phyloP scores from a whole-genome alignment of 208 protist genomes.

The Leishmania tropica region DNA sequence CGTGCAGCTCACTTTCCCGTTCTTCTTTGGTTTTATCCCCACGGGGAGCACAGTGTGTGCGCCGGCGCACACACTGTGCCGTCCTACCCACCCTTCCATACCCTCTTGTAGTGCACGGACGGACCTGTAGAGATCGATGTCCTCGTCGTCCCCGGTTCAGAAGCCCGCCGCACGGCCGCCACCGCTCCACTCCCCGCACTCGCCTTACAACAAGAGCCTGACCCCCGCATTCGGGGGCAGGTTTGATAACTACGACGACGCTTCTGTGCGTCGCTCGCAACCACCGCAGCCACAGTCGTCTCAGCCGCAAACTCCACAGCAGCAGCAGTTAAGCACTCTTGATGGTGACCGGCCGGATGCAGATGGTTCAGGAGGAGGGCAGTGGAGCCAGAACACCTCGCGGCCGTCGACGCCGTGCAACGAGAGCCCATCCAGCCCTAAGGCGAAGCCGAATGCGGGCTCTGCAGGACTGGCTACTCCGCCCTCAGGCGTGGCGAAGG shows the following conservation, averaged over 20 bases:
- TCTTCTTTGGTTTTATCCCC: constrained; percentile 7
- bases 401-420: constrained; percentile 16
- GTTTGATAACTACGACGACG: constrained; percentile 15
- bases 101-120: background rate
- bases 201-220: constrained; percentile 16
- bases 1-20: too few species aligned
- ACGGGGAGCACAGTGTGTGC: background rate
- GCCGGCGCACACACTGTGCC: background rate
- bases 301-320: background rate
- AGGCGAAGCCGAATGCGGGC: background rate
- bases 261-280: background rate
- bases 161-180: constrained; percentile 1
- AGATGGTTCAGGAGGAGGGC: background rate
- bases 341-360: constrained; percentile 7
- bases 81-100: background rate
- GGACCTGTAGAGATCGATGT: background rate
- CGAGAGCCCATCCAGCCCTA: background rate
- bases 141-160: constrained; percentile 6
- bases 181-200: constrained; percentile 19
- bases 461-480: constrained; percentile 7
- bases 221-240: constrained; percentile 5
- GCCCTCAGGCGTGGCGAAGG: constrained; percentile 15
- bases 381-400: background rate
- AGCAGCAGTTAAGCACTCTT: background rate
- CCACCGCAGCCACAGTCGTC: background rate